Evolutionary conservation across 768 basidiomycete genomes (phyloP).

Genomic region (Boletus tomentosulus): DNA sequence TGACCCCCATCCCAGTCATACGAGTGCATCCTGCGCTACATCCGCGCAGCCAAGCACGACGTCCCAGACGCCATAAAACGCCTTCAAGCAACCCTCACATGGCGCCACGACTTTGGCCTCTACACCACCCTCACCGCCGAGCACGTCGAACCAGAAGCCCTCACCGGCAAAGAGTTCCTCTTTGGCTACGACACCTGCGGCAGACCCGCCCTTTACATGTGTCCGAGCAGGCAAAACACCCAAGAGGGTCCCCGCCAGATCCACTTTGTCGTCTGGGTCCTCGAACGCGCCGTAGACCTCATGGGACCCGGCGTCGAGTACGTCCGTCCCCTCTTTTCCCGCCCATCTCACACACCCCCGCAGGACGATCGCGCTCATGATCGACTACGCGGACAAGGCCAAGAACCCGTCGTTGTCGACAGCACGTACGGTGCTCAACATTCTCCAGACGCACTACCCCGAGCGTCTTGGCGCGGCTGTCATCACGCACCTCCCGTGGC

Average conservation of each 20-base stretch:
- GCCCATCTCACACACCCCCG: conserved; percentile 15
- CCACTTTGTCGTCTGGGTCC: conserved; percentile 68
- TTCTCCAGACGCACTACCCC: conserved; percentile 80
- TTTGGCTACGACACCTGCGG: conserved; percentile 71
- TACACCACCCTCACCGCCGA: conserved; percentile 58
- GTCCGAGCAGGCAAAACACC: conserved; percentile 73
- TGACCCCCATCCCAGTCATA: conserved; percentile 37
- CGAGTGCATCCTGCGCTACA: conserved; percentile 73
- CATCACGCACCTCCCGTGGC: conserved; percentile 78
- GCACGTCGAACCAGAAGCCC: conserved; percentile 70
- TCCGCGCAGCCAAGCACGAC: conserved; percentile 78
- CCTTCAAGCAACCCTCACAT: conserved; percentile 67
- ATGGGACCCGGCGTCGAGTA: conserved; percentile 83
- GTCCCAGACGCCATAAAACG: conserved; percentile 53
- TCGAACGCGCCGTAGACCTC: conserved; percentile 73
- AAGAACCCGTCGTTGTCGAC: conserved; percentile 48
- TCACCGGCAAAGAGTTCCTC: conserved; percentile 78
- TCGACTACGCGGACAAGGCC: conserved; percentile 72
- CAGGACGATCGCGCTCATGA: conserved; percentile 67
- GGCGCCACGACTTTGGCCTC: conserved; percentile 77
- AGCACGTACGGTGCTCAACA: conserved; percentile 45
- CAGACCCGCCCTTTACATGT: conserved; percentile 68
- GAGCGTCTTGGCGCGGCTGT: conserved; percentile 77
- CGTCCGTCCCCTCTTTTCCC: conserved; percentile 19
- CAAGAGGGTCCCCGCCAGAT: conserved; percentile 63